Evolutionary conservation across 2,329 filamentous ascomycete genomes (phyloP).

Genomic region (Sordariomycetes sp.): DNA sequence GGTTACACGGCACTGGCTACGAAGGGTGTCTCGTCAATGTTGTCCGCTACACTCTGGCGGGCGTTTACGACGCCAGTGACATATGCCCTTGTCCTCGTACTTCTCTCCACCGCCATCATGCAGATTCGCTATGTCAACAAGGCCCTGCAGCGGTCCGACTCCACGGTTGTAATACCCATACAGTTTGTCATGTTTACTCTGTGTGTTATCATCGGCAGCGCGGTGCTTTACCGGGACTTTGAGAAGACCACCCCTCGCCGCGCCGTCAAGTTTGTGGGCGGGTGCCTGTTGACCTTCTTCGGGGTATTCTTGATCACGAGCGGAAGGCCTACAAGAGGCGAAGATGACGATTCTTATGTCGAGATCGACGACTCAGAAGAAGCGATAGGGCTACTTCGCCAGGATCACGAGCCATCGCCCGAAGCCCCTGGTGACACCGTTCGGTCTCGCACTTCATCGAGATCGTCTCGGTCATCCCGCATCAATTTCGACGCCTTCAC

Average conservation of each 20-base stretch:
- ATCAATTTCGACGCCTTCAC: slow-evolving; percentile 28
- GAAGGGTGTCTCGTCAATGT: slow-evolving; percentile 89
- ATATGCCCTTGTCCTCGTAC: slow-evolving; percentile 70
- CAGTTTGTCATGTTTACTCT: slow-evolving; percentile 97
- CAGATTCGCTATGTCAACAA: slow-evolving; percentile 95
- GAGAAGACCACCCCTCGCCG: slow-evolving; percentile 66
- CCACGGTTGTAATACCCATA: slow-evolving; percentile 93
- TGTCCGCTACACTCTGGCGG: slow-evolving; percentile 82
- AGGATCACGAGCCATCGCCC: slow-evolving; percentile 23
- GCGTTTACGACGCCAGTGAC: slow-evolving; percentile 88
- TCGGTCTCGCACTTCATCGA: slow-evolving; percentile 25
- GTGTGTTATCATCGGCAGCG: slow-evolving; percentile 89
- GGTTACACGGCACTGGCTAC: slow-evolving; percentile 96
- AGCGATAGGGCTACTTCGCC: slow-evolving; percentile 47
- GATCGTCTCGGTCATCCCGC: slow-evolving; percentile 23
- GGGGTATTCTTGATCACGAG: slow-evolving; percentile 97
- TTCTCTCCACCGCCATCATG: slow-evolving; percentile 81
- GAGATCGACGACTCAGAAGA: slow-evolving; percentile 49
- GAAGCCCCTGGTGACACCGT: slow-evolving; percentile 3
- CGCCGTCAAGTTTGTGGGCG: slow-evolving; percentile 76
- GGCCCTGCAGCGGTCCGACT: slow-evolving; percentile 81
- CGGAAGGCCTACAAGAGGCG: slow-evolving; percentile 50
- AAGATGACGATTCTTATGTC: slow-evolving; percentile 44
- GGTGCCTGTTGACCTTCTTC: slow-evolving; percentile 85
- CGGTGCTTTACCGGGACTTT: slow-evolving; percentile 89